phyloP scores from a whole-genome alignment of 139 green algal species.

The Coelastrella sp. region DNA sequence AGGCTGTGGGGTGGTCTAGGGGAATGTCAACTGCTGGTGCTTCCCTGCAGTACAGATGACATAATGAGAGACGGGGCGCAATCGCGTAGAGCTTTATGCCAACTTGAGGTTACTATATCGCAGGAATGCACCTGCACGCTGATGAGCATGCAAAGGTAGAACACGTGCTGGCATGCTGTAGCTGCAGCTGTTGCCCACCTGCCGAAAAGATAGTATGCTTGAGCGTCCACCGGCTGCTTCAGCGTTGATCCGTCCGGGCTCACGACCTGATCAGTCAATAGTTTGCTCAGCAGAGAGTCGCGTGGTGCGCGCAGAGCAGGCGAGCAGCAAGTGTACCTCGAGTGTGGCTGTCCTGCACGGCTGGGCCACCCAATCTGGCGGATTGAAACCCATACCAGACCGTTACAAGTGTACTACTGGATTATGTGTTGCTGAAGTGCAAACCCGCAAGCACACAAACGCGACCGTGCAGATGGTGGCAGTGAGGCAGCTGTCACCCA shows the following conservation, averaged over 20 bases:
- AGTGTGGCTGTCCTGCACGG: slow-evolving; percentile 53
- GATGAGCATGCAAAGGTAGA: no score
- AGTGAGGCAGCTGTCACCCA: no score
- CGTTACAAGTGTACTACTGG: neutral
- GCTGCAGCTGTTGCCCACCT: neutral
- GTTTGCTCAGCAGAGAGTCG: no score
- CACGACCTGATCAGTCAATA: slow-evolving; percentile 14
- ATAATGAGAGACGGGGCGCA: neutral
- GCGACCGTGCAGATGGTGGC: no score
- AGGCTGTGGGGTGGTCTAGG: slow-evolving; percentile 56
- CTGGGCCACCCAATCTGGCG: slow-evolving; percentile 54
- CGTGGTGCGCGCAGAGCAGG: neutral
- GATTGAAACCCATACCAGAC: slow-evolving; percentile 39
- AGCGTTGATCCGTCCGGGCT: neutral
- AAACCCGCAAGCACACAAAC: no score
- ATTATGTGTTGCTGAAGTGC: neutral
- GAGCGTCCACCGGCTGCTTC: slow-evolving; percentile 44
- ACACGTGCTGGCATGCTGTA: no score
- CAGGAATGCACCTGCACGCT: no score
- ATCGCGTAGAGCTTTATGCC: neutral
- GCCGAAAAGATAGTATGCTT: slow-evolving; percentile 56
- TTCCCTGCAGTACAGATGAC: slow-evolving; percentile 30
- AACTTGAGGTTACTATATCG: no score
- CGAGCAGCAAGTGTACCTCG: slow-evolving; percentile 38
- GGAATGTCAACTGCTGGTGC: slow-evolving; percentile 62